Evolutionary conservation across 1,284 basidiomycete genomes (phyloP).

Genomic region (Ceratobasidium sp.): DNA sequence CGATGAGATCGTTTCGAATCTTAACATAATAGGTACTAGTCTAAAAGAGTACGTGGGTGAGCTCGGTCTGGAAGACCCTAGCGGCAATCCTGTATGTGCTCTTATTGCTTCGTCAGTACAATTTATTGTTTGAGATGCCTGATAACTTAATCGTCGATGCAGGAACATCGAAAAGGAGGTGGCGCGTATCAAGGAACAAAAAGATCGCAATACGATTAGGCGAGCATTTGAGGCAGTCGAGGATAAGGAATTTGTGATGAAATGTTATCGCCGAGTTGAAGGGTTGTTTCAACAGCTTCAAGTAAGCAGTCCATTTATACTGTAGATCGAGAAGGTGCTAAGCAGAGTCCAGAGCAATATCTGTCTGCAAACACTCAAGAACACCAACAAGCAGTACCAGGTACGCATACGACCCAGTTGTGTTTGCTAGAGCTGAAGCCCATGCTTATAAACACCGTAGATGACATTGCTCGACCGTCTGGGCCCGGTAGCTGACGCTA

Average conservation of each 20-base stretch:
- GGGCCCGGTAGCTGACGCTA: background rate
- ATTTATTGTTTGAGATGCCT: too few species aligned
- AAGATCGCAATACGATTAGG: background rate
- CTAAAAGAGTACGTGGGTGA: too few species aligned
- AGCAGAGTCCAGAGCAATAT: background rate
- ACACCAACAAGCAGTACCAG: background rate
- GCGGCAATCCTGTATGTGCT: too few species aligned
- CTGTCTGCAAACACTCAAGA: constrained; percentile 3
- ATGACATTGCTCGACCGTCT: background rate
- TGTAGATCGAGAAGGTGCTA: background rate
- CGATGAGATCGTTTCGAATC: too few species aligned
- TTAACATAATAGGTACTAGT: too few species aligned
- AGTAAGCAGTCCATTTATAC: background rate
- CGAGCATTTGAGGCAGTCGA: background rate
- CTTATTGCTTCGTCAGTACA: too few species aligned
- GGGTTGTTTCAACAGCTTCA: background rate
- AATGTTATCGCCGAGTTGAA: background rate
- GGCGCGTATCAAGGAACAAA: background rate
- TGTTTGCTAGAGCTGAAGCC: background rate
- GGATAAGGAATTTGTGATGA: background rate
- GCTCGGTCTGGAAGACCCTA: too few species aligned
- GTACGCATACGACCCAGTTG: background rate
- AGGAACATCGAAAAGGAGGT: background rate
- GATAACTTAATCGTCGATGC: too few species aligned
- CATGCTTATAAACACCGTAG: background rate